Evolutionary conservation across 148 eudicot genomes (phyloP), one percentile per base, ranked within the genome.

Genomic region (Diospyros lotus): DNA sequence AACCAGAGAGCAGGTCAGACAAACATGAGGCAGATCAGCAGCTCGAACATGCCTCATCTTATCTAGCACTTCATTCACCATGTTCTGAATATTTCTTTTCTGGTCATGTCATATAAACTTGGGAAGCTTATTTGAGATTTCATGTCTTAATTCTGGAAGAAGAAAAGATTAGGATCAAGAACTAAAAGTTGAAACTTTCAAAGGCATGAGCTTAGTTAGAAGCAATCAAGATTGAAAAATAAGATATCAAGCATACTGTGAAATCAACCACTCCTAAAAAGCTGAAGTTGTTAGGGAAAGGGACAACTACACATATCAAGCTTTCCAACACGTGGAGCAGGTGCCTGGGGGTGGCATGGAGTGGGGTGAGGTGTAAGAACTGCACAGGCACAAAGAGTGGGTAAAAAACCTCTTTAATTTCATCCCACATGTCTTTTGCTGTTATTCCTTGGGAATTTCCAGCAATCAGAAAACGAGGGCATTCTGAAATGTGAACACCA

Each of bases 401-500:
- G 18, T 9, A 41, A 58, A 80, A 13, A 75, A 93, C 98, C 92
- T 90, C 88, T 86, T 90, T 93, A 11, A 93, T 80, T 80, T 87
- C 93, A 69, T 74, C 59, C 98, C 98, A 93, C 90, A 90, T 86
- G 59, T 91, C 89, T 80, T 83, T 82, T 67, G 98, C 98, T 71
- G 96, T 82, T 38, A 87, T 79, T 55, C 96, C 96, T 54, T 84
- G 77, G 10, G 89, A 81, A 78, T 89, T 85, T 75, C 98, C 98
- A 81, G 91, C 83, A 80, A 89, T 84, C 61, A 93, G 87, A 83
- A 93, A 93, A 78, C 84, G 87, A 42, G 93, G 98, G 80, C 98
- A 93, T 76, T 82, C 91, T 40, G 96, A 90, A 78, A 91, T 77
- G 60, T 82, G 88, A 78, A 93, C 88, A 53, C 80, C 88, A 70